Conservation (phyloP, 2,329 filamentous ascomycete species). For the Cercospora beticola region DNA sequence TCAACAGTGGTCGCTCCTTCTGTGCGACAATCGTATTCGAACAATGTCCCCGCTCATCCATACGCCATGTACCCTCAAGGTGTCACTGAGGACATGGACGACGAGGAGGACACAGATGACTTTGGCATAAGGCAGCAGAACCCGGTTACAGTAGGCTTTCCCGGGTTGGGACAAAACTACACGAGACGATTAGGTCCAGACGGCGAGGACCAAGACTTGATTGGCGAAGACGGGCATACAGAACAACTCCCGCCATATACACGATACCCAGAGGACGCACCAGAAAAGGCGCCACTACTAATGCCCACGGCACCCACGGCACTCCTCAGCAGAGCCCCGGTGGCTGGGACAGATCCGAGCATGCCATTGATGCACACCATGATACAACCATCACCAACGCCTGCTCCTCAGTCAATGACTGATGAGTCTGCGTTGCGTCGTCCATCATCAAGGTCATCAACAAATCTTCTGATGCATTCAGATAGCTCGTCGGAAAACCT, state of each 20-base stretch:
- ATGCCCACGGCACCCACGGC: conserved; percentile 33
- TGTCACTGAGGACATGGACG: conserved; percentile 60
- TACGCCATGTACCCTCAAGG: conserved; percentile 86
- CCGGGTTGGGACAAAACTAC: conserved; percentile 63
- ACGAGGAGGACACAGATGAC: conserved; percentile 35
- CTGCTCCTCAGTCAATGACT: conserved; percentile 38
- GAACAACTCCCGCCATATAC: conserved; percentile 92
- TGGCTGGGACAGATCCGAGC: conserved; percentile 36
- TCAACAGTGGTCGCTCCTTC: conserved; percentile 63
- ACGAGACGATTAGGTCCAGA: conserved; percentile 73
- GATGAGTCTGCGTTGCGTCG: conserved; percentile 33
- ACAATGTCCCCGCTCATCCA: conserved; percentile 68
- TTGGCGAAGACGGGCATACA: conserved; percentile 83
- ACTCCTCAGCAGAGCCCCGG: conserved; percentile 36
- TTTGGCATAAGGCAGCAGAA: conserved; percentile 37
- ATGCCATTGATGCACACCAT: conserved; percentile 39
- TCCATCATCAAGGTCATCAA: conserved; percentile 11
- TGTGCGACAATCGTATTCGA: conserved; percentile 49
- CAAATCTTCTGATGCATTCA: conserved; percentile 9
- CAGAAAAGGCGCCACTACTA: conserved; percentile 54
- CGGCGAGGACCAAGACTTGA: conserved; percentile 83
- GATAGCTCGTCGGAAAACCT: conserved; percentile 5
- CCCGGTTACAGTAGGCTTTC: conserved; percentile 69
- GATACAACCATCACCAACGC: conserved; percentile 33
- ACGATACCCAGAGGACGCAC: conserved; percentile 73